Conservation (phyloP, 1,284 basidiomycete genomes). For the Xerocomus minutiporus region DNA sequence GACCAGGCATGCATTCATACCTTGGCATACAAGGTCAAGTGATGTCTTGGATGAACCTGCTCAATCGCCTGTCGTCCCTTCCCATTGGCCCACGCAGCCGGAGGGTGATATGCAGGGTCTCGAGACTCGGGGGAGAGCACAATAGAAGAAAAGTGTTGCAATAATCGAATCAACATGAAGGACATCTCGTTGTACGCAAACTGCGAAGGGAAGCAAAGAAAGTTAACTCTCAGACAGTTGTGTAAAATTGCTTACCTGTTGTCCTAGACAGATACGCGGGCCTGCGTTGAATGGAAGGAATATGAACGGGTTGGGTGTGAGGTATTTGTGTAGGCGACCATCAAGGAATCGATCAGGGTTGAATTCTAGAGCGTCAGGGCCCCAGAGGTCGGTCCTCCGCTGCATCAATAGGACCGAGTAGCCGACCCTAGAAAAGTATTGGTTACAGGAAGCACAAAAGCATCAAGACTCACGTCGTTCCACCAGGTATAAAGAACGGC, state of each 20-base stretch:
- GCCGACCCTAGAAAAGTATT: conserved; percentile 31
- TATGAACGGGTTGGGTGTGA: conserved; percentile 38
- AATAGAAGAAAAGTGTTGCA: conserved; percentile 54
- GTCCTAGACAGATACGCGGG: conserved; percentile 46
- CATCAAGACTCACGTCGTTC: conserved; percentile 39
- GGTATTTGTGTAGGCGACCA: conserved; percentile 28
- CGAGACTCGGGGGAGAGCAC: conserved; percentile 43
- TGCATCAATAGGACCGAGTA: conserved; percentile 64
- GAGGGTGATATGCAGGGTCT: conserved; percentile 42
- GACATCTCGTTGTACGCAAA: conserved; percentile 70
- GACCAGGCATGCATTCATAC: conserved; percentile 5
- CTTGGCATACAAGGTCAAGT: conserved; percentile 52
- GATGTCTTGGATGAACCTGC: conserved; percentile 46
- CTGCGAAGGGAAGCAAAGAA: conserved; percentile 26
- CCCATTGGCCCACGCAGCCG: conserved; percentile 40
- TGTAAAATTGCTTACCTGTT: conserved; percentile 21
- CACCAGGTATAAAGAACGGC: conserved; percentile 51
- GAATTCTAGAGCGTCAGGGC: conserved; percentile 49
- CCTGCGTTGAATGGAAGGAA: conserved; percentile 51
- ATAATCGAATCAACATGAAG: conserved; percentile 60
- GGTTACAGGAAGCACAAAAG: neutral
- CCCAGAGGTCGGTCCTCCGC: conserved; percentile 60
- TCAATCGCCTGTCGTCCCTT: conserved; percentile 45
- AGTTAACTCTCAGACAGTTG: neutral
- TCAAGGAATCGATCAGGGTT: conserved; percentile 52